Conservation (phyloP, 805 yeast species). For the Ogataea siamensis region DNA sequence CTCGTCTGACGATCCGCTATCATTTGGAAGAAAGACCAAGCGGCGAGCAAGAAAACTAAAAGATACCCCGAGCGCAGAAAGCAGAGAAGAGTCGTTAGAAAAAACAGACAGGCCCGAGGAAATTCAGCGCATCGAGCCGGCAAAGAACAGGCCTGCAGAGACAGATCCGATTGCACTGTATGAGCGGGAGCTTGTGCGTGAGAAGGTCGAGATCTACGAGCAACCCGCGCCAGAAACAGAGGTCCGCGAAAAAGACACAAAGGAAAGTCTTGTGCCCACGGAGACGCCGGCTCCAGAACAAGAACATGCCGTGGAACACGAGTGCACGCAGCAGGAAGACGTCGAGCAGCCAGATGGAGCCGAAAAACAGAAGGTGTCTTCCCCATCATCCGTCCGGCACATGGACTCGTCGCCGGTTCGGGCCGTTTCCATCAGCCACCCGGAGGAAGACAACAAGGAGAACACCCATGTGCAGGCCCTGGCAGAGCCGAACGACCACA, state of each 20-base stretch:
- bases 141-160: background rate
- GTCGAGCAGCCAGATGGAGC: too few relatives aligned
- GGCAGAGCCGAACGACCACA: background rate
- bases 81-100: background rate
- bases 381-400: background rate
- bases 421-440: background rate
- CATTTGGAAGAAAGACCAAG: conserved; percentile 10
- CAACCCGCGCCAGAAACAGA: background rate
- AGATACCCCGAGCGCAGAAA: background rate
- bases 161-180: conserved; percentile 1
- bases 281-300: too few relatives aligned
- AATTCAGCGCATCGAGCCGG: too few relatives aligned
- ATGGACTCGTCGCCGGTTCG: conserved; percentile 3
- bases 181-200: conserved; percentile 1
- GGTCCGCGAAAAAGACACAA: background rate
- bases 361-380: too few relatives aligned
- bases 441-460: too few relatives aligned
- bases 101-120: background rate
- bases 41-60: conserved; percentile 3
- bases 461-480: too few relatives aligned
- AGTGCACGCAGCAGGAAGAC: too few relatives aligned
- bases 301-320: too few relatives aligned
- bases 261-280: too few relatives aligned
- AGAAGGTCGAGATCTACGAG: background rate
- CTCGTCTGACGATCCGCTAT: conserved; percentile 24